These are phyloP conservation scores for Aspergillus bridgeri DNA, from an alignment of 495 filamentous ascomycete genomes.

Conservation along the genomic window DNA sequence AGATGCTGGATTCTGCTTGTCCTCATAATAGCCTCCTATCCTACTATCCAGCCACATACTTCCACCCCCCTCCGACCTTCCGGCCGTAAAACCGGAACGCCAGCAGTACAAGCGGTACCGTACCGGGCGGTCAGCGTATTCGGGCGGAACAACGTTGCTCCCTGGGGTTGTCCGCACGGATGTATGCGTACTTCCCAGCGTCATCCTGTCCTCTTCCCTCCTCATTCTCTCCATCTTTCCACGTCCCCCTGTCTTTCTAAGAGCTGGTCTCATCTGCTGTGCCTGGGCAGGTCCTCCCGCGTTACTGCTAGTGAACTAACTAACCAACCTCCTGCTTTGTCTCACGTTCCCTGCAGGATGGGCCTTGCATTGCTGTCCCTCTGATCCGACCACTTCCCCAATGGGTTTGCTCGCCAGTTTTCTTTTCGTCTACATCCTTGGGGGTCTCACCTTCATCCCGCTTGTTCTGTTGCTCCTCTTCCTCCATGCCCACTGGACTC, in stretches of 20 bases:
- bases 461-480: slow-evolving; percentile 62
- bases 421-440: slow-evolving; percentile 75
- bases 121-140: too few relatives aligned
- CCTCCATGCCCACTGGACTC: slow-evolving; percentile 64
- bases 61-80: too few relatives aligned
- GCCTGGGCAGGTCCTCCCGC: neutral
- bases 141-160: too few relatives aligned
- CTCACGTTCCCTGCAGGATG: slow-evolving; percentile 25
- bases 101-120: too few relatives aligned
- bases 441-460: slow-evolving; percentile 88
- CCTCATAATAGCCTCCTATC: too few relatives aligned
- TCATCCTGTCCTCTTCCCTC: neutral
- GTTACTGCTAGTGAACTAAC: neutral
- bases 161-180: too few relatives aligned
- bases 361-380: slow-evolving; percentile 30
- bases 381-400: slow-evolving; percentile 36
- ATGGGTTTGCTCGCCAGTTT: slow-evolving; percentile 71
- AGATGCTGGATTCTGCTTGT: too few relatives aligned
- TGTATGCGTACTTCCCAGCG: too few relatives aligned
- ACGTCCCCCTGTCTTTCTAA: neutral
- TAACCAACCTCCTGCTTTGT: slow-evolving; percentile 4
- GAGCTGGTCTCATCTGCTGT: neutral
- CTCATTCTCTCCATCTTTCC: neutral
- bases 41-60: too few relatives aligned
- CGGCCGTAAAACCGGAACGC: too few relatives aligned